phyloP scores from a whole-genome alignment of 345 rosid species.

The Eucalyptus viminalis region DNA sequence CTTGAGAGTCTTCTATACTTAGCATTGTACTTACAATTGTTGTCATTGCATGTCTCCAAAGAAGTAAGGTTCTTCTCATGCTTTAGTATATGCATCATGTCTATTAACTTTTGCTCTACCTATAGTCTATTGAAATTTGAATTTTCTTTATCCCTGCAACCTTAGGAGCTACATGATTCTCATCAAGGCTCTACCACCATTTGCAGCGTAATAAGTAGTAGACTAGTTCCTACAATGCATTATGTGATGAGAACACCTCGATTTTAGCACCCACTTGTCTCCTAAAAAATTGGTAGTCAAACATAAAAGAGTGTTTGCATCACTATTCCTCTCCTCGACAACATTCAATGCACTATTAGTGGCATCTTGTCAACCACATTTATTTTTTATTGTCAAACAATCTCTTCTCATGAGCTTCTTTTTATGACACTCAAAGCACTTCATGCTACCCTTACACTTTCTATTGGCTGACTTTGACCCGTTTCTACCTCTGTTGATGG shows the following conservation, averaged over 20 bases:
- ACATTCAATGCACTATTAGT: background rate
- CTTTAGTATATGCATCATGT: background rate
- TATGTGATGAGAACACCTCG: background rate
- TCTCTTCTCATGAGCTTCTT: background rate
- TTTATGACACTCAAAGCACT: background rate
- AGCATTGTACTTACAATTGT: background rate
- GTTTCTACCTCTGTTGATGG: background rate
- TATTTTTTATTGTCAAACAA: background rate
- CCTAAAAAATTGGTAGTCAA: background rate
- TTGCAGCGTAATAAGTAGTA: background rate
- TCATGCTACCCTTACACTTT: background rate
- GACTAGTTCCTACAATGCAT: background rate
- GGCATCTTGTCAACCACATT: background rate
- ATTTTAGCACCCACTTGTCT: background rate
- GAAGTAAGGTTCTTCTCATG: background rate
- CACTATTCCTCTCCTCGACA: background rate
- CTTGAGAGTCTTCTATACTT: background rate
- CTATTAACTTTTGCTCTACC: background rate
- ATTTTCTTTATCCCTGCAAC: background rate
- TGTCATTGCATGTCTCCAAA: background rate
- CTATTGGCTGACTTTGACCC: background rate
- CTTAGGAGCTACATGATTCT: background rate
- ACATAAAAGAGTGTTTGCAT: background rate
- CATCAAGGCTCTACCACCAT: background rate
- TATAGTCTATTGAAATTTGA: rapidly evolving